Percentiles rank a stretch among this genome's conserved stretches.
Conservation (phyloP, 768 basidiomycete genomes). For the Rhodotorula sphaerocarpa region DNA sequence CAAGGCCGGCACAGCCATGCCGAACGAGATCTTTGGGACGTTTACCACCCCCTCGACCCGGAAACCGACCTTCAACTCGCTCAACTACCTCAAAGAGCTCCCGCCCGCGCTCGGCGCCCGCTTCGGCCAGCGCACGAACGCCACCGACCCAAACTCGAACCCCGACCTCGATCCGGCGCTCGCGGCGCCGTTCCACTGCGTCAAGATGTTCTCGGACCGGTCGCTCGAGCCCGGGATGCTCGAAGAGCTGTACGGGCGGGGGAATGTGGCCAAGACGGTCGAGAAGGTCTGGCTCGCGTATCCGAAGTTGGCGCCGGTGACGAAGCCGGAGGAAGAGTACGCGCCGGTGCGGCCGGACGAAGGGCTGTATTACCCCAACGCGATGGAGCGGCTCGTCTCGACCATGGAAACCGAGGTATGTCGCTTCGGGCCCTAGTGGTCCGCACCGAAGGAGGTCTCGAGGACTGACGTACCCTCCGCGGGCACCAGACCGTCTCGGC, state of each 20-base stretch:
- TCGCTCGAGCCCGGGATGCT: slow-evolving; percentile 64
- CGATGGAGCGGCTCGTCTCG: slow-evolving; percentile 80
- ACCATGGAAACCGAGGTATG: slow-evolving; percentile 89
- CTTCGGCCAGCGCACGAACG: slow-evolving; percentile 42
- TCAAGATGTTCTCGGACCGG: slow-evolving; percentile 77
- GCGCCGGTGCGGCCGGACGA: slow-evolving; percentile 68
- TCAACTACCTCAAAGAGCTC: slow-evolving; percentile 57
- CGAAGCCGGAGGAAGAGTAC: slow-evolving; percentile 45
- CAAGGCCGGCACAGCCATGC: slow-evolving; percentile 46
- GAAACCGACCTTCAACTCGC: slow-evolving; percentile 67
- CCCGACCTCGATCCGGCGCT: no score
- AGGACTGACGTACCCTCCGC: no score
- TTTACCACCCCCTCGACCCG: slow-evolving; percentile 48
- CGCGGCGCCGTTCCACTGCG: slow-evolving; percentile 54
- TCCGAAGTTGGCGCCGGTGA: slow-evolving; percentile 45
- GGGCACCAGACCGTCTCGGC: slow-evolving; percentile 37
- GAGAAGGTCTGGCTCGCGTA: slow-evolving; percentile 57
- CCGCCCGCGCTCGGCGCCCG: background rate
- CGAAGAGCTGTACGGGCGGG: slow-evolving; percentile 53
- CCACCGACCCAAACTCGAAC: no score
- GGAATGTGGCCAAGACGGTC: slow-evolving; percentile 67
- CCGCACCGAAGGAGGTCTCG: no score
- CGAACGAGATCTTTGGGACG: slow-evolving; percentile 65
- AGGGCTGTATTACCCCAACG: slow-evolving; percentile 82
- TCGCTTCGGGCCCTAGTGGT: background rate